Base-by-base conservation (phyloP, 179 eudicot genomes). In the Camellia oleifera region DNA sequence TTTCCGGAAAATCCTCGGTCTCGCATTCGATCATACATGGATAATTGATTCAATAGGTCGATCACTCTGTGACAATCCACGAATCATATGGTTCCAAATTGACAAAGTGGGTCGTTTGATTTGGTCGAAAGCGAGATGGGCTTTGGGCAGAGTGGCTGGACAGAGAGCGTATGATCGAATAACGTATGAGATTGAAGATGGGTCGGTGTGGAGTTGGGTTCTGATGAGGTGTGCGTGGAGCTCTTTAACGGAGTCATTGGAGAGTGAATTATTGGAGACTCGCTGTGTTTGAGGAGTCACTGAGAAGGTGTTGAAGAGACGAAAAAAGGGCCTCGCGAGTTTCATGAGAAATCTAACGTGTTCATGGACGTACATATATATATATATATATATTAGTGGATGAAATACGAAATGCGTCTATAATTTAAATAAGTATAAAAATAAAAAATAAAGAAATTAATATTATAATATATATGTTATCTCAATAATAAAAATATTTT, bases 161-260 rank as follows among this genome's bases (percentile, higher is more conserved):
- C 88, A 81, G 54, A 83, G 87, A 58, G 88, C 79, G 60, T 91
- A 91, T 1, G 83, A 77, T 72, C 77, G 89, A 63, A 92, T 84
- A 67, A 92, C 89, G 2, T 14, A 79, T 4, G 84, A 88, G 13
- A 90, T 83, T 46, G 82, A 61, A 69, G 52, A 7, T 15, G 94
- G 86, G 84, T 91, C 84, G 32, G 64, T 79, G 84, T 91, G 90
- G 1, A 84, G 77, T n/a, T 80, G 83, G 46, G 88, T 85, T 89
- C 86, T 85, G 74, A 92, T 86, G 20, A 88, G 67, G 66, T 80
- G 85, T 15, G 85, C 93, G 75, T 92, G 97, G 67, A 90, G 88
- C 84, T 87, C 89, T 85, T 82, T 87, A 70, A 82, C 81, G 77
- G 85, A 44, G 65, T 52, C 81, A 45, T 45, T 80, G 15, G 86